A percentile compares a stretch with the other conserved stretches of the same genome.
Conservation (phyloP, 1,139 yeast genomes). For the Groenewaldozyma auringiensis region DNA sequence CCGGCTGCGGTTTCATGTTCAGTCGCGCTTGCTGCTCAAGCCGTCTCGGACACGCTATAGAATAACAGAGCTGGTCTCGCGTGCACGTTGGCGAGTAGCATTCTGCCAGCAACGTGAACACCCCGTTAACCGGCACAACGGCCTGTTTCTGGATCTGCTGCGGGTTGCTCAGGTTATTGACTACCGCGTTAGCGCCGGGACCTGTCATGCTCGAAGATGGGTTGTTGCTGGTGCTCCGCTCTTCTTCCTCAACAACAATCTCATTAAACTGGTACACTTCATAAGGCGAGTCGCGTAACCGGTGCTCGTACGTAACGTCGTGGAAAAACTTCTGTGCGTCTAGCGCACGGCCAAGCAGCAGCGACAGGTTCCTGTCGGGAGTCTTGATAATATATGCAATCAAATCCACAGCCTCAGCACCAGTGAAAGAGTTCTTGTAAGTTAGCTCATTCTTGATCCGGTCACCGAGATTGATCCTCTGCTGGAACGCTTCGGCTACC, state of each 20-base stretch:
- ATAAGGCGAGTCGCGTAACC: conserved; percentile 75
- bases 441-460: conserved; percentile 90
- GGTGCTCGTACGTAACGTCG: conserved; percentile 91
- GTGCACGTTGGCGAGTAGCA: conserved; percentile 97
- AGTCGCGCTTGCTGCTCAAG: conserved; percentile 92
- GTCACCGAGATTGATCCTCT: conserved; percentile 62
- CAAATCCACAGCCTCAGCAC: conserved; percentile 87
- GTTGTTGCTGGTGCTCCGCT: conserved; percentile 3
- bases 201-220: not conserved
- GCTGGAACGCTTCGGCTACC: conserved; percentile 75
- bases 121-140: conserved; percentile 64
- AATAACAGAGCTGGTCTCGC: conserved; percentile 77
- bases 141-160: conserved; percentile 8
- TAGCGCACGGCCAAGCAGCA: conserved; percentile 79
- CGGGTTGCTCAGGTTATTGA: too few species aligned
- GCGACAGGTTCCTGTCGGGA: conserved; percentile 83
- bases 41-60: conserved; percentile 96
- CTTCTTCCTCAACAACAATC: conserved; percentile 26
- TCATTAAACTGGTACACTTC: conserved; percentile 88
- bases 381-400: conserved; percentile 80
- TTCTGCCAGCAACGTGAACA: conserved; percentile 83
- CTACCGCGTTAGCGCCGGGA: not conserved
- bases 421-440: conserved; percentile 91
- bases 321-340: conserved; percentile 94
- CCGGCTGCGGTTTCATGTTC: conserved; percentile 83